These are phyloP conservation scores for Trichoderma arundinaceum DNA, from an alignment of 2,329 filamentous ascomycete genomes.

Conservation along the genomic window DNA sequence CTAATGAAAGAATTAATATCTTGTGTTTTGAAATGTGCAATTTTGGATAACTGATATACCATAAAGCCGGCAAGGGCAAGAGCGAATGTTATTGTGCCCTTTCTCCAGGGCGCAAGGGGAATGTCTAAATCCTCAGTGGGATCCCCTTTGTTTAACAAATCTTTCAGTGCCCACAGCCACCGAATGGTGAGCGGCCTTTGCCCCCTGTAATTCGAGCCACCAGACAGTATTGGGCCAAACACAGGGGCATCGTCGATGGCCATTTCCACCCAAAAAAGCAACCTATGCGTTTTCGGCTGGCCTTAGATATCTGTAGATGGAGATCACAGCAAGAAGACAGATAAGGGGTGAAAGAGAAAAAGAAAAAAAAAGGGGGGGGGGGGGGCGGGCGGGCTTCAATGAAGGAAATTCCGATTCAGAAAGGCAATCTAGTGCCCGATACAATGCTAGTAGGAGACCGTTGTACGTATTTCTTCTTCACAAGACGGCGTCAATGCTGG, in stretches of 20 bases:
- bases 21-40: not conserved
- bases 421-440: too few species aligned
- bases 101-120: conserved; percentile 10
- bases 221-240: not conserved
- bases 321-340: not conserved
- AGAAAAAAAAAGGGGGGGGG: not conserved
- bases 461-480: too few species aligned
- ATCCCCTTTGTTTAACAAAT: conserved; percentile 5
- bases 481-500: too few species aligned
- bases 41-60: not conserved
- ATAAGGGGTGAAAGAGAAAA: not conserved
- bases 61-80: conserved; percentile 19
- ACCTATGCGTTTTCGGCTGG: not conserved
- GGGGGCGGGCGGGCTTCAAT: too few species aligned
- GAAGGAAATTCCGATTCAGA: too few species aligned
- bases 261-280: not conserved
- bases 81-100: conserved; percentile 2
- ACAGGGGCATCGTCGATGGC: not conserved
- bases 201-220: not conserved
- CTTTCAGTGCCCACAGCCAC: not conserved
- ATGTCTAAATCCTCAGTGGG: conserved; percentile 12
- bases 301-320: too few species aligned
- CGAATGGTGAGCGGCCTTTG: not conserved
- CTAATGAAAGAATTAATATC: not conserved
- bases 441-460: too few species aligned